Conservation (phyloP, 352 stramenopile genomes). For the Phytophthora multivora region DNA sequence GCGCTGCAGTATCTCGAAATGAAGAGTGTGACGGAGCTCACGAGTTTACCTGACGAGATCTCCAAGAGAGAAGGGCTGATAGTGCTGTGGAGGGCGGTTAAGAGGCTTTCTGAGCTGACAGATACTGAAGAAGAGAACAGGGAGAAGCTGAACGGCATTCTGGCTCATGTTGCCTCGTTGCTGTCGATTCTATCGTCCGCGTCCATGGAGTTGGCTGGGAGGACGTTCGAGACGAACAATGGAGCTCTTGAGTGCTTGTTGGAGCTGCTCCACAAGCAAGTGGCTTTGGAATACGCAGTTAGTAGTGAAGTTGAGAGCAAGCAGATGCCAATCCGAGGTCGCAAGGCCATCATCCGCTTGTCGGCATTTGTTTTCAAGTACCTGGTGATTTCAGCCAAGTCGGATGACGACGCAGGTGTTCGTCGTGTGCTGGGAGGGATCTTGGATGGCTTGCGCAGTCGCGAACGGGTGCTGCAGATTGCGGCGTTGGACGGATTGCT, state of each 20-base stretch:
- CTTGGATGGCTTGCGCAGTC: constrained; percentile 74
- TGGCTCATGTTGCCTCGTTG: constrained; percentile 55
- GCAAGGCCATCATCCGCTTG: constrained; percentile 76
- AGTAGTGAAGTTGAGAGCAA: constrained; percentile 4
- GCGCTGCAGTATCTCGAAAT: constrained; percentile 79
- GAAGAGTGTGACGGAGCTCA: constrained; percentile 66
- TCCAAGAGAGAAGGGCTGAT: constrained; percentile 56
- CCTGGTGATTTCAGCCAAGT: constrained; percentile 52
- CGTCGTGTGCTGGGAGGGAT: constrained; percentile 62
- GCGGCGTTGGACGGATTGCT: constrained; percentile 73
- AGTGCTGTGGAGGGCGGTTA: constrained; percentile 56
- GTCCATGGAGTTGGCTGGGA: constrained; percentile 53
- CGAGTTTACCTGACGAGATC: constrained; percentile 59
- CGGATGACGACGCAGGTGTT: constrained; percentile 48
- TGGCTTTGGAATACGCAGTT: constrained; percentile 57
- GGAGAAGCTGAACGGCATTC: constrained; percentile 32
- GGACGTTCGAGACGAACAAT: constrained; percentile 32
- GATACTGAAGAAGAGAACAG: constrained; percentile 13
- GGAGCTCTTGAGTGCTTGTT: constrained; percentile 25
- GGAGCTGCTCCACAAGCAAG: constrained; percentile 54
- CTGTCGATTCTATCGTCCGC: constrained; percentile 63
- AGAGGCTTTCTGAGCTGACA: constrained; percentile 37
- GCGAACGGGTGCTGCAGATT: constrained; percentile 67
- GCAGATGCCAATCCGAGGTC: constrained; percentile 42
- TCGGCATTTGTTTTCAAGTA: constrained; percentile 81